Conservation (phyloP, 129 eudicot species). For the Pittosporum tobira region DNA sequence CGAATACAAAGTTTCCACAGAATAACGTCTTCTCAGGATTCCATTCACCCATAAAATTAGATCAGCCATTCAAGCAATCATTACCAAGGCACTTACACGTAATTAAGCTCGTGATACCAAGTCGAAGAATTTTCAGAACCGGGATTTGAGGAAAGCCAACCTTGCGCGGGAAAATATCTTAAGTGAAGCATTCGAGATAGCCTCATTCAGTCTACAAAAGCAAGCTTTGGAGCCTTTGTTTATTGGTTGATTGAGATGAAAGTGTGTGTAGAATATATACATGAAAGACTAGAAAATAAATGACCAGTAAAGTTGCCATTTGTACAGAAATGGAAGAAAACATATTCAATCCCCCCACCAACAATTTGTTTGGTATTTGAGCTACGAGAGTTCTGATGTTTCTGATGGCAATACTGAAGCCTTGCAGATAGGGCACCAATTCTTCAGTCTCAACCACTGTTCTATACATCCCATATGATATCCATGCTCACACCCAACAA, state of each 20-base stretch:
- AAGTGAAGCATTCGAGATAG: too few species aligned
- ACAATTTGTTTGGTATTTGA: neutral
- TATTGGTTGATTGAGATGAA: neutral
- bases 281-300: neutral
- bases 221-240: conserved; percentile 1
- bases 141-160: too few species aligned
- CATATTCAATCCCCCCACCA: neutral
- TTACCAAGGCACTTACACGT: too few species aligned
- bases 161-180: too few species aligned
- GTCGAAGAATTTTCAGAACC: too few species aligned
- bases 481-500: conserved; percentile 61
- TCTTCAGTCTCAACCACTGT: conserved; percentile 73
- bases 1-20: too few species aligned
- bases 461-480: conserved; percentile 56
- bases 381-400: neutral
- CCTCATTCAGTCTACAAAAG: too few species aligned
- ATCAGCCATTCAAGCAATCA: too few species aligned
- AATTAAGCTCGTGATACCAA: too few species aligned
- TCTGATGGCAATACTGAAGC: conserved; percentile 25
- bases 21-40: too few species aligned
- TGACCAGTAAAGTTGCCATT: neutral
- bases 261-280: neutral
- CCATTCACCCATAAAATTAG: too few species aligned
- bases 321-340: conserved; percentile 1
- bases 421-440: conserved; percentile 96